Percentiles rank a stretch among this genome's conserved stretches.
Evolutionary conservation across 495 filamentous ascomycete species (phyloP).

Genomic region (Penicillium canariense): DNA sequence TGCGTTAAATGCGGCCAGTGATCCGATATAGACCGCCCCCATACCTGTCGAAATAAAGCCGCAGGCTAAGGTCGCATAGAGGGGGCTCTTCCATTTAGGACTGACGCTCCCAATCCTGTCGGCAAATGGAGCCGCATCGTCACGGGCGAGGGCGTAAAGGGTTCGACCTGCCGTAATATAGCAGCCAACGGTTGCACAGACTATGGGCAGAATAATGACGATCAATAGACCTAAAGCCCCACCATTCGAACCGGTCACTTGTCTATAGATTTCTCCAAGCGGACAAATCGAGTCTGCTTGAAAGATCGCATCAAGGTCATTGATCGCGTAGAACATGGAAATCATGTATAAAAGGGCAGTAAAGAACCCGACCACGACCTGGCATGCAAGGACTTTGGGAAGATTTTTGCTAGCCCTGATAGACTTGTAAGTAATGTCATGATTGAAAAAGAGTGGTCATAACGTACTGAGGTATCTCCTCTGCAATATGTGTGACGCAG

Average conservation of each 20-base stretch:
- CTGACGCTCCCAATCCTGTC: not conserved
- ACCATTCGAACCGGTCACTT: not conserved
- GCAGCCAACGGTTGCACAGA: slow-evolving; percentile 1
- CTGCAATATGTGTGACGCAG: not conserved
- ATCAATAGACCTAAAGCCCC: not conserved
- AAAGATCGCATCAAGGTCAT: not conserved
- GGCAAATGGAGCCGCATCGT: not conserved
- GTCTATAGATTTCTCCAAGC: not conserved
- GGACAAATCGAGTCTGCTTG: not conserved
- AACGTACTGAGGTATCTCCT: slow-evolving; percentile 2
- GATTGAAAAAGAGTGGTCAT: no score
- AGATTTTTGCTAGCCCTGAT: not conserved
- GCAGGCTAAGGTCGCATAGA: not conserved
- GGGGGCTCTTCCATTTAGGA: not conserved
- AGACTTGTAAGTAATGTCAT: no score
- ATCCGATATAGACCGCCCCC: not conserved
- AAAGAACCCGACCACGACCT: not conserved
- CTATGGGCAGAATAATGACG: not conserved
- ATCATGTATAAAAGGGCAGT: not conserved
- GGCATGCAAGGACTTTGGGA: slow-evolving; percentile 1
- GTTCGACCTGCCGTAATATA: slow-evolving; percentile 1
- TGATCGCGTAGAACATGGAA: slow-evolving; percentile 1
- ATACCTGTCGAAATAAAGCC: not conserved
- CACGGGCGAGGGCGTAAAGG: not conserved
- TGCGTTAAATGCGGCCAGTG: not conserved